Evolutionary conservation across 2,329 filamentous ascomycete genomes (phyloP).

Genomic region (Penicillium sp.): DNA sequence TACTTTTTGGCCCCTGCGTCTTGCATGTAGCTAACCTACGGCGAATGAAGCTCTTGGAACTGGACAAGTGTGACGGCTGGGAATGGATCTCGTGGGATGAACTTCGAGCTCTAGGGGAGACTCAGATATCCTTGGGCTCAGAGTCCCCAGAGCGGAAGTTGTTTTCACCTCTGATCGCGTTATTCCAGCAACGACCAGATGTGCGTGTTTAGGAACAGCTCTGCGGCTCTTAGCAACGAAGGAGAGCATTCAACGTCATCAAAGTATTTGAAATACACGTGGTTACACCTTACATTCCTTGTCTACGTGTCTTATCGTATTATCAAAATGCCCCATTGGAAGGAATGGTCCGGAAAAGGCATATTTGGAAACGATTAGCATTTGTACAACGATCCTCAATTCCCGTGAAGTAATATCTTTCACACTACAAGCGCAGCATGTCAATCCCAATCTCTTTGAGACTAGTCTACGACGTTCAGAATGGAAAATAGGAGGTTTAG

Average conservation of each 20-base stretch:
- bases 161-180: constrained; percentile 51
- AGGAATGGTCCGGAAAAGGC: neutral
- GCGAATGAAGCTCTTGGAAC: constrained; percentile 38
- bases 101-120: constrained; percentile 40
- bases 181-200: constrained; percentile 43
- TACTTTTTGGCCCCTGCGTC: neutral
- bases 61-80: constrained; percentile 59
- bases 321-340: too few relatives aligned
- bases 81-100: constrained; percentile 55
- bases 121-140: constrained; percentile 29
- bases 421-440: neutral
- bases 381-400: neutral
- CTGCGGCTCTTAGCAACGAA: neutral
- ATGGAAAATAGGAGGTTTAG: neutral
- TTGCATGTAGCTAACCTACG: neutral
- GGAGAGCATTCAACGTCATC: neutral
- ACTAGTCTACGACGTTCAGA: neutral
- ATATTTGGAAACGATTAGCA: neutral
- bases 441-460: neutral
- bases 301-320: neutral
- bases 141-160: constrained; percentile 35
- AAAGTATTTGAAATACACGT: neutral
- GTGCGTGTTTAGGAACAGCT: constrained; percentile 13
- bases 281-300: neutral
- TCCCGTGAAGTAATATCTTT: neutral